Percentiles rank a stretch among this genome's conserved stretches.
These are phyloP conservation scores for Penicillium sp. DNA, from an alignment of 2,329 filamentous ascomycete genomes.

Conservation along the genomic window DNA sequence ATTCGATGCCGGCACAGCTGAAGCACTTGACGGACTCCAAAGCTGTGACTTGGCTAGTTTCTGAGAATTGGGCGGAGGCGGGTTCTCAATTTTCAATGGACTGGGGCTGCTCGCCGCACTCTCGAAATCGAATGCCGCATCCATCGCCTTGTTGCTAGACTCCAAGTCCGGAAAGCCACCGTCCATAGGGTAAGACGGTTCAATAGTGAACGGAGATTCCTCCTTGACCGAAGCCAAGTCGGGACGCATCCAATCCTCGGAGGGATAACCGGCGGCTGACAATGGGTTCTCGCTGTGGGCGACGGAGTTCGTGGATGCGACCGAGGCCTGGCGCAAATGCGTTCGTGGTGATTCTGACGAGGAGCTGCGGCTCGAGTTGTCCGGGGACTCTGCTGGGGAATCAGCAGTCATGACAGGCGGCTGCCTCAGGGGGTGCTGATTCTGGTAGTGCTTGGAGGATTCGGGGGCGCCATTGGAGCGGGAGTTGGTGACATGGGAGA, in stretches of 20 bases:
- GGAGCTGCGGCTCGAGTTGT: slow-evolving; percentile 42
- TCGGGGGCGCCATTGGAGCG: slow-evolving; percentile 27
- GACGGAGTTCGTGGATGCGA: slow-evolving; percentile 40
- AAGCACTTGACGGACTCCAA: slow-evolving; percentile 25
- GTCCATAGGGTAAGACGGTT: slow-evolving; percentile 35
- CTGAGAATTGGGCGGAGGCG: slow-evolving; percentile 21
- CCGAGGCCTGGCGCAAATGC: slow-evolving; percentile 40
- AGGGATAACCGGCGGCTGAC: slow-evolving; percentile 34
- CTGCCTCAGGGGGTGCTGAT: slow-evolving; percentile 33
- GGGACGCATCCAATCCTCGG: slow-evolving; percentile 37
- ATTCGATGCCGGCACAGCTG: slow-evolving; percentile 10
- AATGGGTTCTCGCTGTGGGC: slow-evolving; percentile 36
- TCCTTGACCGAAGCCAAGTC: slow-evolving; percentile 36
- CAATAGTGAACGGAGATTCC: slow-evolving; percentile 40
- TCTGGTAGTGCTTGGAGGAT: slow-evolving; percentile 29
- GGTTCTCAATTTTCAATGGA: slow-evolving; percentile 33
- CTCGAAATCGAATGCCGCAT: slow-evolving; percentile 48
- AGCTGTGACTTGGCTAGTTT: slow-evolving; percentile 26
- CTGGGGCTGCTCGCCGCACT: slow-evolving; percentile 47
- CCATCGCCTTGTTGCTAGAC: slow-evolving; percentile 46
- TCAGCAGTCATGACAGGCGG: slow-evolving; percentile 33
- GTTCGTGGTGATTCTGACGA: slow-evolving; percentile 42
- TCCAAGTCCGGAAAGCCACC: slow-evolving; percentile 39
- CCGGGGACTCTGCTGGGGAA: slow-evolving; percentile 44
- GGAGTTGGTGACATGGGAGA: slow-evolving; percentile 33